Conservation (phyloP, 306 rosid species). For the Gastrolobium bilobum region DNA sequence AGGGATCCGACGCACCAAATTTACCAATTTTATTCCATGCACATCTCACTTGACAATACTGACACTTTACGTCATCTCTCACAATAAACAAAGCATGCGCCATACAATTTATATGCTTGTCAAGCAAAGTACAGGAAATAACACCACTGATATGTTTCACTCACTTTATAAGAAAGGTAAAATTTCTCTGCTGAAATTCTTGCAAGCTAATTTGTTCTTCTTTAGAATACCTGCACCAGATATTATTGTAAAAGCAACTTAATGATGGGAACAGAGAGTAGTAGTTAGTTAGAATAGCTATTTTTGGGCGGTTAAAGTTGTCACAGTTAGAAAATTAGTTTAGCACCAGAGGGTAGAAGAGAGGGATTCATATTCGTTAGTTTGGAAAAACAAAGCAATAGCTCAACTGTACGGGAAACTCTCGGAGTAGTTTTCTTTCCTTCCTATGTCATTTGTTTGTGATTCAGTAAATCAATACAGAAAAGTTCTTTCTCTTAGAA, state of each 20-base stretch:
- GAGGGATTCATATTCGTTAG: too few relatives aligned
- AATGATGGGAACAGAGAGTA: too few relatives aligned
- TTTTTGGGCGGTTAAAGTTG: too few relatives aligned
- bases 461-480: too few relatives aligned
- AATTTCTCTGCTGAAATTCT: slow-evolving; percentile 70
- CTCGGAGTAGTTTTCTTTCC: too few relatives aligned
- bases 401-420: too few relatives aligned
- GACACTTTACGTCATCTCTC: slow-evolving; percentile 7
- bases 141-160: slow-evolving; percentile 45
- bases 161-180: slow-evolving; percentile 84
- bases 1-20: background rate
- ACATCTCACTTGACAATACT: background rate
- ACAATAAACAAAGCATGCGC: slow-evolving; percentile 20
- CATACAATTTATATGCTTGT: slow-evolving; percentile 20
- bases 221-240: slow-evolving; percentile 82
- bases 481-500: too few relatives aligned
- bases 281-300: too few relatives aligned
- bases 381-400: too few relatives aligned
- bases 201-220: slow-evolving; percentile 75
- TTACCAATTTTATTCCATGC: slow-evolving; percentile 4
- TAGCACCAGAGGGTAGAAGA: too few relatives aligned
- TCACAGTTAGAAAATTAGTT: too few relatives aligned
- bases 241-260: slow-evolving; percentile 17
- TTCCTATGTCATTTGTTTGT: too few relatives aligned
- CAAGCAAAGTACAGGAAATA: slow-evolving; percentile 5